Evolutionary conservation across 345 rosid species (phyloP), one percentile per base, ranked within the genome.

Genomic region (Brassica incana): DNA sequence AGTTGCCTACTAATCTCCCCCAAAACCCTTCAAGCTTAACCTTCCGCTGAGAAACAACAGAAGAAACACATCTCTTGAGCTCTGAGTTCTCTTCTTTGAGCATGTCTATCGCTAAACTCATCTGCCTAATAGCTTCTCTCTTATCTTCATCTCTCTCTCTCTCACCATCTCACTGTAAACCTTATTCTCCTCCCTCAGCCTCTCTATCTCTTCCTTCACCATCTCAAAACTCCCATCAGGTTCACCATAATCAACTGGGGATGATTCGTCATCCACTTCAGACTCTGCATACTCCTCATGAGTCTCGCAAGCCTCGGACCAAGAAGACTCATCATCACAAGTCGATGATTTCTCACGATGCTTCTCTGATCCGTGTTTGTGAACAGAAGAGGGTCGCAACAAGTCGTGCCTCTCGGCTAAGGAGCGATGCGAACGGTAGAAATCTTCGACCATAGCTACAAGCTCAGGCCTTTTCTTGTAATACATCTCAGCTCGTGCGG

Each of bases 71-170:
- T 60, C 68, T 71, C 80, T 81, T 81, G 35, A 81, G 74, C 59
- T 76, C 83, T 48, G 63, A 71, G 50, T 81, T 81, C 29, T 81
- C 80, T 81, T 81, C 77, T 76, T 71, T 81, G 61, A 81, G 80
- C 77, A 81, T 72, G 36, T 81, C 77, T 48, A 81, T 45, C 0
- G 83, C 83, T 33, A 81, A 11, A 66, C 83, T 81, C 83, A 81
- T 76, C n/a, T 81, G 83, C 36, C 83, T 81, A 76, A 81, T 76
- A 25, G 74, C 83, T 76, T 81, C 80, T 66, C 83, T 76, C 77
- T 81, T 81, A 65, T 81, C 83, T 67, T 81, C 83, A 72, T 81
- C 77, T 72, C 76, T 81, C 70, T 81, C 70, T 81, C 80, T 67
- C 16, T 71, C n/a, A 66, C 59, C 65, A 81, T 35, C 25, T 67